Conservation (phyloP, 345 rosid genomes). For the Lepidium didymum region DNA sequence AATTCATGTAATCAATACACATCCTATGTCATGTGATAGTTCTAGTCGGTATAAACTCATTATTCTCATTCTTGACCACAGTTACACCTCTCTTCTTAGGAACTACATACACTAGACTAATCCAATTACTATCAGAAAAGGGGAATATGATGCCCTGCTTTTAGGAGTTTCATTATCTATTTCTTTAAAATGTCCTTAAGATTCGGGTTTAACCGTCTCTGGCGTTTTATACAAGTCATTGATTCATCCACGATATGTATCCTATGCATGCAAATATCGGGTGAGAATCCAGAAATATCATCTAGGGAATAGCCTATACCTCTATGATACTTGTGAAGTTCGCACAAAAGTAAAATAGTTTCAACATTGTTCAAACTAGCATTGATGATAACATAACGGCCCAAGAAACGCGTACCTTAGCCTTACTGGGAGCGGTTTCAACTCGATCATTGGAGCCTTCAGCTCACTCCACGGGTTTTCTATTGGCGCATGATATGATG, state of each 20-base stretch:
- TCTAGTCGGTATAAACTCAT: not conserved
- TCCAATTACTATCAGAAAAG: not conserved
- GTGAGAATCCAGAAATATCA: not conserved
- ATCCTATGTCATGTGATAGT: not conserved
- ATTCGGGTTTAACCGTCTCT: constrained; percentile 13
- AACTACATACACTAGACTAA: not conserved
- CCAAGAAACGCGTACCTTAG: not conserved
- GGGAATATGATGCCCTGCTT: not conserved
- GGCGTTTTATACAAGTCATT: not conserved
- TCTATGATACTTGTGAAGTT: not conserved
- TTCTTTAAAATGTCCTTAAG: not conserved
- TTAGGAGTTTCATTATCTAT: not conserved
- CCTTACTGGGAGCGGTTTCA: not conserved
- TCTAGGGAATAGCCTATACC: not conserved
- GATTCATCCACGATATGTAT: not conserved
- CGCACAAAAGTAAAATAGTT: not conserved
- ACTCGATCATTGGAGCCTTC: not conserved
- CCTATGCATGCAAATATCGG: not conserved
- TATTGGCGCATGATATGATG: not conserved
- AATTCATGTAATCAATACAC: not conserved
- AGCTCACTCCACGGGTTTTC: not conserved
- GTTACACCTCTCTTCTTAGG: not conserved
- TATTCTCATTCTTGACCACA: no score
- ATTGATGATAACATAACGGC: not conserved
- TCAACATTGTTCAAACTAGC: no score